These are phyloP conservation scores for Lophium mytilinum DNA, from an alignment of 495 filamentous ascomycete species.

Conservation along the genomic window DNA sequence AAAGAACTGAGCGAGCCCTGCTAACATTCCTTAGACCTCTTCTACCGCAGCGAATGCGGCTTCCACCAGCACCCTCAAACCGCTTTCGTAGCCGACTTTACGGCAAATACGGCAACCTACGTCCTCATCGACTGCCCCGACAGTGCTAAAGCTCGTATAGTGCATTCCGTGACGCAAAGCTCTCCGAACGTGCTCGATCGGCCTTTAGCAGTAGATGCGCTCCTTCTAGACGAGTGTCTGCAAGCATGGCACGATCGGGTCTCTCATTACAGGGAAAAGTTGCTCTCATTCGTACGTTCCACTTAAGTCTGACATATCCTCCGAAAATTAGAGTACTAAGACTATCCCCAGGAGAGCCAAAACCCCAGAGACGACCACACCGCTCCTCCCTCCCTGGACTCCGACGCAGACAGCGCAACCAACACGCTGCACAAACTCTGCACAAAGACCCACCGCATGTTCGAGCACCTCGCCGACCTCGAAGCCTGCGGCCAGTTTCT, in stretches of 20 bases:
- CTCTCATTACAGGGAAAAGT: neutral
- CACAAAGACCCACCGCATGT: conserved; percentile 1
- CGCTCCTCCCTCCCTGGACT: too few species aligned
- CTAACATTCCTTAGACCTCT: neutral
- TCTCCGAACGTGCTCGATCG: neutral
- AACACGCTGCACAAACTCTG: conserved; percentile 7
- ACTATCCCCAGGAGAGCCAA: too few species aligned
- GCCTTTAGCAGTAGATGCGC: conserved; percentile 1
- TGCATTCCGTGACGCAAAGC: neutral
- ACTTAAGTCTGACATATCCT: too few species aligned
- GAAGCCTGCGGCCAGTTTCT: neutral
- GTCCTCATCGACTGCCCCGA: conserved; percentile 1
- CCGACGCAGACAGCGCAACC: neutral
- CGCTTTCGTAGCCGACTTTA: neutral
- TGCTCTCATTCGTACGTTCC: neutral
- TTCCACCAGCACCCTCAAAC: neutral
- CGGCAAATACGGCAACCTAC: neutral
- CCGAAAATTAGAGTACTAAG: too few species aligned
- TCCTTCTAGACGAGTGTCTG: conserved; percentile 4
- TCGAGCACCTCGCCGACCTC: conserved; percentile 6
- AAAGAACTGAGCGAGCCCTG: neutral
- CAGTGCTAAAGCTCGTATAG: neutral
- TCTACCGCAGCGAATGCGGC: conserved; percentile 2
- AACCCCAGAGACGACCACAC: too few species aligned
- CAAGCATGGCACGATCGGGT: neutral